Conservation (phyloP, 2,329 filamentous ascomycete genomes). For the Fusarium pilosicola region DNA sequence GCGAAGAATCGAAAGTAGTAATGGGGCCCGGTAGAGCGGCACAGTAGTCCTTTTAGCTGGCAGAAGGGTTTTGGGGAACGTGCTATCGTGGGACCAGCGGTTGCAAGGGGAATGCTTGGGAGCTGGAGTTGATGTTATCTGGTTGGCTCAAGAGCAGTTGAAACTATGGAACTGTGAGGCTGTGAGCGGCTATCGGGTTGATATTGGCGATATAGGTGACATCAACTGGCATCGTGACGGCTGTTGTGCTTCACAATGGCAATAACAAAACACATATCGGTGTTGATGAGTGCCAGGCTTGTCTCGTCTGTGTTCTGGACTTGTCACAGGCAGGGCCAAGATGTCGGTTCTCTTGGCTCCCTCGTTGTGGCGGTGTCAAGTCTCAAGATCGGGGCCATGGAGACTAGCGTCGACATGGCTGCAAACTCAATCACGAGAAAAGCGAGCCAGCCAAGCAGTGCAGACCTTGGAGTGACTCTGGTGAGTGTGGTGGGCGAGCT, state of each 20-base stretch:
- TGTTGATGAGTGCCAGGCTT: conserved; percentile 19
- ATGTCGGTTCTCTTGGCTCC: conserved; percentile 1
- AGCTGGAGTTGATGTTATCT: conserved; percentile 24
- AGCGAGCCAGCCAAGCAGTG: neutral
- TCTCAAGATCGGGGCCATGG: conserved; percentile 39
- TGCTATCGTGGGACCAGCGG: neutral
- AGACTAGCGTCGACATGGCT: conserved; percentile 14
- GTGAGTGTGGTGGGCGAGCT: conserved; percentile 29
- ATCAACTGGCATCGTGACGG: conserved; percentile 31
- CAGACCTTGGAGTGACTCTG: neutral
- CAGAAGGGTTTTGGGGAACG: conserved; percentile 2
- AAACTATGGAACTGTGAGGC: conserved; percentile 2
- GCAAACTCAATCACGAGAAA: neutral
- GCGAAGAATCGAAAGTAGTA: conserved; percentile 28
- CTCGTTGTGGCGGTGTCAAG: conserved; percentile 35
- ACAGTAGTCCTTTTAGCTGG: conserved; percentile 20
- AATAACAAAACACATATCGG: conserved; percentile 5
- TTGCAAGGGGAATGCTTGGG: conserved; percentile 16
- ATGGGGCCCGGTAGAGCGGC: conserved; percentile 26
- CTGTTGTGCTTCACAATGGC: conserved; percentile 24
- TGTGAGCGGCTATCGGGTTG: conserved; percentile 20
- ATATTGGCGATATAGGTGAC: conserved; percentile 23
- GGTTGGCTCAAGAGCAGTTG: conserved; percentile 22
- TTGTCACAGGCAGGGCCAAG: conserved; percentile 24
- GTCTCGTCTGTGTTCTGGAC: conserved; percentile 27